phyloP scores from a whole-genome alignment of 2,329 filamentous ascomycete species.

The Parastagonospora nodorum region DNA sequence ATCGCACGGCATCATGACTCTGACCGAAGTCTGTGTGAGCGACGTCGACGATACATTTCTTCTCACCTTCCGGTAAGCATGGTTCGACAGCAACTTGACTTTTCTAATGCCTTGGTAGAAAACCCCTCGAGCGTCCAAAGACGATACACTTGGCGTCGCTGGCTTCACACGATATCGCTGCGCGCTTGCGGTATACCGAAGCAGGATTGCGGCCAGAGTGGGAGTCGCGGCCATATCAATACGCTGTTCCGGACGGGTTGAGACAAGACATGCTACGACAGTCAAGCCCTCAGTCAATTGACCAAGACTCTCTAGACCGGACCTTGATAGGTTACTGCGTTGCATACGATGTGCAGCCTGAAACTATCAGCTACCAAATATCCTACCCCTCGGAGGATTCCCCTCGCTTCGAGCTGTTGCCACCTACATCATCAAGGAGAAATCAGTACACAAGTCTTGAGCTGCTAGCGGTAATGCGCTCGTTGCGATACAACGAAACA shows the following conservation, averaged over 20 bases:
- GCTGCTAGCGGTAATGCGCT: constrained; percentile 71
- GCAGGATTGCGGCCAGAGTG: constrained; percentile 70
- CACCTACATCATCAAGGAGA: constrained; percentile 57
- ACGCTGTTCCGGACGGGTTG: constrained; percentile 61
- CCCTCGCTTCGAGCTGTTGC: constrained; percentile 68
- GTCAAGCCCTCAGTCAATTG: constrained; percentile 58
- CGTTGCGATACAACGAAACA: constrained; percentile 71
- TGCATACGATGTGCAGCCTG: constrained; percentile 69
- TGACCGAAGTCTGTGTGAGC: constrained; percentile 64
- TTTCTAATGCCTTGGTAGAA: constrained; percentile 37
- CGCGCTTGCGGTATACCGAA: constrained; percentile 64
- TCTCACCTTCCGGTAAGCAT: constrained; percentile 62
- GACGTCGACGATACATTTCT: constrained; percentile 70
- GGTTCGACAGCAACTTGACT: not conserved
- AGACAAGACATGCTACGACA: constrained; percentile 42
- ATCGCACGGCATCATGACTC: constrained; percentile 67
- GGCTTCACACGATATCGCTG: constrained; percentile 67
- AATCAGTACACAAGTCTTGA: constrained; percentile 65
- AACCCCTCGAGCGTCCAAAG: constrained; percentile 61
- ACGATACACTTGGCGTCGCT: constrained; percentile 67
- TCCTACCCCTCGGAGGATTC: constrained; percentile 61
- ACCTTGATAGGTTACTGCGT: constrained; percentile 72
- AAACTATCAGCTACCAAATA: constrained; percentile 59
- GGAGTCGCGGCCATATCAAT: constrained; percentile 66
- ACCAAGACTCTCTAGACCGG: constrained; percentile 65